Percentiles rank a stretch among this genome's conserved stretches.
These are phyloP conservation scores for Xanthoceras sorbifolium DNA, from an alignment of 345 rosid genomes.

Conservation along the genomic window DNA sequence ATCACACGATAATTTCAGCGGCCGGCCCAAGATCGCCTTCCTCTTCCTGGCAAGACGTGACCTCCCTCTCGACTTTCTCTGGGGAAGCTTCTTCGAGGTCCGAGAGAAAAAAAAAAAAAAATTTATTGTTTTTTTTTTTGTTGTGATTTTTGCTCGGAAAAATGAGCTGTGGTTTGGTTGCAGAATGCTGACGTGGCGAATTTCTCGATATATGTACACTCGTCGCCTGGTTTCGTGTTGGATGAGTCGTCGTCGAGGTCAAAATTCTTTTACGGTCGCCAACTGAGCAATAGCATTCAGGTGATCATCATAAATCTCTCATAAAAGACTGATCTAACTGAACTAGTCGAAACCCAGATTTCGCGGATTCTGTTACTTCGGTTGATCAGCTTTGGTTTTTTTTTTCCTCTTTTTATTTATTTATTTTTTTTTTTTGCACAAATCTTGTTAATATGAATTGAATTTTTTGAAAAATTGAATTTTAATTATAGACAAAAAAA, in stretches of 20 bases:
- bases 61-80: slow-evolving; percentile 70
- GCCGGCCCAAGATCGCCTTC: slow-evolving; percentile 66
- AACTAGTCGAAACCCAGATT: no score
- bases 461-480: no score
- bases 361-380: no score
- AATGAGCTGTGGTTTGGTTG: neutral
- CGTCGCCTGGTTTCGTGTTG: slow-evolving; percentile 76
- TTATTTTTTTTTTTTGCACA: no score
- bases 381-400: no score
- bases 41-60: slow-evolving; percentile 58
- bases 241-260: slow-evolving; percentile 73
- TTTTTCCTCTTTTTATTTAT: no score
- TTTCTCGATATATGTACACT: slow-evolving; percentile 73
- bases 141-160: slow-evolving; percentile 2
- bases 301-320: slow-evolving; percentile 24
- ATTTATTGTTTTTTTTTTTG: neutral
- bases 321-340: no score
- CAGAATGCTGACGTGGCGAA: slow-evolving; percentile 63
- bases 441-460: no score
- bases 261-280: slow-evolving; percentile 70
- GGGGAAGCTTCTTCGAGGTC: slow-evolving; percentile 79
- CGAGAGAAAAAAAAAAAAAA: neutral
- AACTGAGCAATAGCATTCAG: slow-evolving; percentile 70
- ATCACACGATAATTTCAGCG: slow-evolving; percentile 29
- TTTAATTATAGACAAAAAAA: no score